These are phyloP conservation scores for Malassezia arunalokei DNA, from an alignment of 1,284 basidiomycete species.

Conservation along the genomic window DNA sequence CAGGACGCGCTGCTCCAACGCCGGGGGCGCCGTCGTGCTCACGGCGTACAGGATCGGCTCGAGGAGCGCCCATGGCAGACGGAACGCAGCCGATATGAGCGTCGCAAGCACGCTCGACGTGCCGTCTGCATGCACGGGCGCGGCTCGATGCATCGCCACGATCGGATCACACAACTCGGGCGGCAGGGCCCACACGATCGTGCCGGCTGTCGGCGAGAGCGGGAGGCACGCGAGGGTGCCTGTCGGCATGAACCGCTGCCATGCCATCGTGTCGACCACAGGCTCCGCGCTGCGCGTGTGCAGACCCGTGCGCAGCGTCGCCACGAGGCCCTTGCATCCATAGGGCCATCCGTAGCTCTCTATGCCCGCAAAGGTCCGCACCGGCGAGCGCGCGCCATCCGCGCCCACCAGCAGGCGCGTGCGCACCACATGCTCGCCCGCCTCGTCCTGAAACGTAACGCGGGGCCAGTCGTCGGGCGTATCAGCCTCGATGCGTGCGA, in stretches of 20 bases:
- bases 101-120: constrained; percentile 53
- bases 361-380: constrained; percentile 73
- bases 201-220: constrained; percentile 62
- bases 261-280: constrained; percentile 55
- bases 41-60: constrained; percentile 56
- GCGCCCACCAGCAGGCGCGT: constrained; percentile 63
- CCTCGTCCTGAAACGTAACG: neutral
- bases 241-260: constrained; percentile 87
- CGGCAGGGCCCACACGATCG: constrained; percentile 88
- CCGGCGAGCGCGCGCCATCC: constrained; percentile 88
- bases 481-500: constrained; percentile 53
- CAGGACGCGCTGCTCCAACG: constrained; percentile 21
- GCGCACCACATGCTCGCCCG: constrained; percentile 9
- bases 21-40: constrained; percentile 19
- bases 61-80: constrained; percentile 66
- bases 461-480: constrained; percentile 33
- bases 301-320: constrained; percentile 54
- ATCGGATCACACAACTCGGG: constrained; percentile 65
- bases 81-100: constrained; percentile 84
- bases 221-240: constrained; percentile 70
- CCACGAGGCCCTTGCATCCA: constrained; percentile 77
- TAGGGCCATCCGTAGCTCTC: constrained; percentile 85
- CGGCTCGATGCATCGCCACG: constrained; percentile 54
- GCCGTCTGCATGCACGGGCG: constrained; percentile 6
- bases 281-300: constrained; percentile 20